A percentile compares a stretch with the other conserved stretches of the same genome.
Evolutionary conservation across 1,284 basidiomycete genomes (phyloP).

Genomic region (Pascua guehoae): DNA sequence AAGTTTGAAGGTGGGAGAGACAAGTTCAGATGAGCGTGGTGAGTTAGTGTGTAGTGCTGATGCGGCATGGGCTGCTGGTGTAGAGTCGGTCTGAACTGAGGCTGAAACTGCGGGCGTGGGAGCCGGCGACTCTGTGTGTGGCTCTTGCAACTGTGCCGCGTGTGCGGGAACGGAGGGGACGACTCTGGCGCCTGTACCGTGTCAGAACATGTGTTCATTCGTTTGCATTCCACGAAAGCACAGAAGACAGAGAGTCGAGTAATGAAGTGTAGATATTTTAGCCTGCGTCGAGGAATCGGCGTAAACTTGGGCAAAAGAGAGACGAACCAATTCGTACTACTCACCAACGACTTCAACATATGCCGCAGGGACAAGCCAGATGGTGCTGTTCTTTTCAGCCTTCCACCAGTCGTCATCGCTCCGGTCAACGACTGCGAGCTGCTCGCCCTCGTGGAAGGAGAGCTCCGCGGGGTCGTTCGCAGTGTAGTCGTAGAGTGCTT

Average conservation of each 20-base stretch:
- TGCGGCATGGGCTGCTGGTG: no score
- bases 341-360: constrained; percentile 86
- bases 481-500: constrained; percentile 73
- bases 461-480: constrained; percentile 71
- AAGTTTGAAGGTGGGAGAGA: no score
- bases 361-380: constrained; percentile 82
- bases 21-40: no score
- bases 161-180: no score
- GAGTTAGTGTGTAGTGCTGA: no score
- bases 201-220: not conserved
- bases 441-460: constrained; percentile 73
- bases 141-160: no score
- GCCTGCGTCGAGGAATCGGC: constrained; percentile 22
- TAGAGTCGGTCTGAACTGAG: no score
- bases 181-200: not conserved
- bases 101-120: no score
- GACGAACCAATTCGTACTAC: constrained; percentile 54
- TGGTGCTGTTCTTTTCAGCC: constrained; percentile 72
- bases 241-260: no score
- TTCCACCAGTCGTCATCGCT: constrained; percentile 90
- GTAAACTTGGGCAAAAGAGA: constrained; percentile 50
- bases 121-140: no score
- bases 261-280: constrained; percentile 14
- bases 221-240: constrained; percentile 9
- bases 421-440: constrained; percentile 70